Evolutionary conservation across 352 stramenopile genomes (phyloP), one percentile per base, ranked within the genome.

Genomic region (Phytopythium montanum): DNA sequence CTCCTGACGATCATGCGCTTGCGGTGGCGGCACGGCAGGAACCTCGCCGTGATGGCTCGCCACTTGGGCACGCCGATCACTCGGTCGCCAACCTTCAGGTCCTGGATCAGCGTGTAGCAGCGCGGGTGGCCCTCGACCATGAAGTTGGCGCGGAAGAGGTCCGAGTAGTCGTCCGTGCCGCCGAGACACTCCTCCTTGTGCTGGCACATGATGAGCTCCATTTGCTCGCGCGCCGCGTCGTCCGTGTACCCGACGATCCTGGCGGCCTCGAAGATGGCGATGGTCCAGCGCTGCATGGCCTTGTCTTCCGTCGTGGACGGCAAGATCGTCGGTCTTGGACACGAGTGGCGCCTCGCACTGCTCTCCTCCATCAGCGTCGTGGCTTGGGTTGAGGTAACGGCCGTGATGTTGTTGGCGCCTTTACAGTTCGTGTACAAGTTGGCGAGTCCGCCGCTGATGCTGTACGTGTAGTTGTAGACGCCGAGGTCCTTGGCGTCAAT

Each of bases 391-490:
- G 7, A 61, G 2, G 61, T 64, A 9, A 60, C 41, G 0, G 67
- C 54, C 10, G 16, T 44, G 38, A 79, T 69, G 0, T 59, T 76
- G 59, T 66, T 81, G 21, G 75, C 69, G 0, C 29, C 28, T 26
- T 68, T 65, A 60, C 80, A 90, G 45, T 79, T 73, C 9, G 60
- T 61, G 42, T 79, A 81, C 72, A 88, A 75, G 56, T 72, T 81
- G n/a, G 59, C 56, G 16, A 87, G 42, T 8, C 57, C 66, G 2
- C 76, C 75, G 12, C 63, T 76, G 51, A 86, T 64, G 3, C 69
- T 36, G 68, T 90, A 88, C 39, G 73, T 69, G 73, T 88, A 90
- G 62, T 68, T 88, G 67, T 88, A 80, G 19, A 66, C 52, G 3
- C 72, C 72, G 28, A 88, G 53, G 48, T 83, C 71, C 45, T 76